A percentile compares a stretch with the other conserved stretches of the same genome.
Conservation (phyloP, 441 rosid species). For the Gossypium davidsonii region DNA sequence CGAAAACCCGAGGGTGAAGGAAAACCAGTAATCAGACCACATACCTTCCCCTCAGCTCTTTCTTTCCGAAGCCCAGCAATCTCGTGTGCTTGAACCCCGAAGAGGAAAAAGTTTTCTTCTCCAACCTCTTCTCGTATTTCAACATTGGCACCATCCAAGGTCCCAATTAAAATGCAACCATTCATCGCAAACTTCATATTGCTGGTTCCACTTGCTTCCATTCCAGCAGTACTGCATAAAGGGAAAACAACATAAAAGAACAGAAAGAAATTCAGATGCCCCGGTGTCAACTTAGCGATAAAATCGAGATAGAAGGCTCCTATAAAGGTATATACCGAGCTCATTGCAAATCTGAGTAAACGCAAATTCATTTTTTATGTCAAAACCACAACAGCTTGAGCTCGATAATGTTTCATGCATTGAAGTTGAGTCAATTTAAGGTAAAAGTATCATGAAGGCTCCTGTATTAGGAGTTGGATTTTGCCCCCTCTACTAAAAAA, state of each 20-base stretch:
- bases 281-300: neutral
- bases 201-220: constrained; percentile 99
- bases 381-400: neutral
- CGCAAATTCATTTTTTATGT: neutral
- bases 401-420: neutral
- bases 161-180: constrained; percentile 85
- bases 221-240: constrained; percentile 78
- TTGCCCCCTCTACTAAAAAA: no score
- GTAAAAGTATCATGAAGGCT: no score
- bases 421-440: neutral
- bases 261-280: neutral
- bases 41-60: constrained; percentile 83
- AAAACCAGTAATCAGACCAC: constrained; percentile 6
- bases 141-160: constrained; percentile 96
- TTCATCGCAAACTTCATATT: constrained; percentile 99
- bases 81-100: constrained; percentile 83
- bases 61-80: constrained; percentile 76
- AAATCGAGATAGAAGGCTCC: neutral
- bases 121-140: constrained; percentile 94
- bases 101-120: constrained; percentile 88
- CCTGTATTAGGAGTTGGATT: no score
- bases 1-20: neutral
- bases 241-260: constrained; percentile 2
- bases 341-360: neutral
- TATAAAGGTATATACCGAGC: neutral